phyloP scores from a whole-genome alignment of 2,329 filamentous ascomycete genomes.

The Diaporthe nobilis region DNA sequence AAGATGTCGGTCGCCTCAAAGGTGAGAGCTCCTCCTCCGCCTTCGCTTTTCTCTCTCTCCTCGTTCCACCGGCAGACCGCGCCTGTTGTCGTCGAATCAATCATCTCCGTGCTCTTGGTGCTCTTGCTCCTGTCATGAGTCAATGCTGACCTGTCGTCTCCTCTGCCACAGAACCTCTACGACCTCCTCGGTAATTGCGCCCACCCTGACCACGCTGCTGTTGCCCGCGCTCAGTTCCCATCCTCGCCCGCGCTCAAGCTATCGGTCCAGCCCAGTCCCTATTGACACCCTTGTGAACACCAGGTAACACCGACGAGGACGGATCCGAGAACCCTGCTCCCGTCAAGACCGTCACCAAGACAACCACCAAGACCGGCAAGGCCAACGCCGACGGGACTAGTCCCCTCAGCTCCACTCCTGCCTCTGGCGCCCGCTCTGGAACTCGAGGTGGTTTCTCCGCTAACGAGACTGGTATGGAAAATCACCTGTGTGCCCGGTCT shows the following conservation, averaged over 20 bases:
- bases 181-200: constrained; percentile 89
- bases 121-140: background rate
- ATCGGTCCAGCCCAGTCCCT: constrained; percentile 16
- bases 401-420: constrained; percentile 63
- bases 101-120: background rate
- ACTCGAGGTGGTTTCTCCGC: constrained; percentile 75
- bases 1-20: constrained; percentile 75
- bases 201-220: constrained; percentile 43
- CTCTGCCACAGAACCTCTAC: constrained; percentile 84
- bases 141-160: constrained; percentile 31
- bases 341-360: constrained; percentile 91
- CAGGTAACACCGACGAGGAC: constrained; percentile 72
- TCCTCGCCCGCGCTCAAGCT: constrained; percentile 32
- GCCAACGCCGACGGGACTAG: constrained; percentile 86
- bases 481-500: constrained; percentile 46
- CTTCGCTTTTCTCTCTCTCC: background rate
- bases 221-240: constrained; percentile 36
- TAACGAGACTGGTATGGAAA: constrained; percentile 87
- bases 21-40: constrained; percentile 57
- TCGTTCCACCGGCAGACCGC: background rate
- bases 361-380: constrained; percentile 80
- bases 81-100: constrained; percentile 28
- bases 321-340: constrained; percentile 83
- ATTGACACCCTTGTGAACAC: constrained; percentile 40
- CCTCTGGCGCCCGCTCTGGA: constrained; percentile 56